phyloP scores from a whole-genome alignment of 371 early-diverging fungal species.

The Parasitella parasitica region DNA sequence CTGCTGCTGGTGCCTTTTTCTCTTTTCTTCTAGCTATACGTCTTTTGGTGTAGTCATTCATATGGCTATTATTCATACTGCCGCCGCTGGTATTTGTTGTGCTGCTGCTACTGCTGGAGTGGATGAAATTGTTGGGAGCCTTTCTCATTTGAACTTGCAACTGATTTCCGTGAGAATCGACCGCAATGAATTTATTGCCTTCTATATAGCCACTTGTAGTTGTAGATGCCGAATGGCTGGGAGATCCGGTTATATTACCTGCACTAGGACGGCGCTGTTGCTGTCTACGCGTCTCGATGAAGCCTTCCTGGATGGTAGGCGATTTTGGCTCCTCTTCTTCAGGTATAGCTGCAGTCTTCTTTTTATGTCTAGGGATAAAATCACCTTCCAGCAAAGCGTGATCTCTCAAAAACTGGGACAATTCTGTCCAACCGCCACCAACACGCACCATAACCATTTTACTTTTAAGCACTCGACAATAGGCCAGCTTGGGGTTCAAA shows the following conservation, averaged over 20 bases:
- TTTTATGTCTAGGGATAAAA: slow-evolving; percentile 31
- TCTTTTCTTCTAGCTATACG: slow-evolving; percentile 21
- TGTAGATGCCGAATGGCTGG: slow-evolving; percentile 11
- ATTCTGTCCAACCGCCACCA: slow-evolving; percentile 74
- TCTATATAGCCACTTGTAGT: slow-evolving; percentile 35
- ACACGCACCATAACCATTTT: slow-evolving; percentile 79
- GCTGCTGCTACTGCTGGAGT: slow-evolving; percentile 3
- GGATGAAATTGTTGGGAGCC: slow-evolving; percentile 15
- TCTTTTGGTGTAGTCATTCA: slow-evolving; percentile 21
- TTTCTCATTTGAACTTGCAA: slow-evolving; percentile 47
- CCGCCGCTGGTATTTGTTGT: slow-evolving; percentile 4
- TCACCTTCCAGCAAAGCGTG: slow-evolving; percentile 47
- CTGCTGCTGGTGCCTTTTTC: not conserved
- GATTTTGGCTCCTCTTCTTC: slow-evolving; percentile 22
- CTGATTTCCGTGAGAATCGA: slow-evolving; percentile 45
- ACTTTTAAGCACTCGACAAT: slow-evolving; percentile 68
- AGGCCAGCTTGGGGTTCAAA: slow-evolving; percentile 66
- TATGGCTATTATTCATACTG: not conserved
- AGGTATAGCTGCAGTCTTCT: slow-evolving; percentile 8
- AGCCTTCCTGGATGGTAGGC: slow-evolving; percentile 43
- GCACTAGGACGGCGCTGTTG: not conserved
- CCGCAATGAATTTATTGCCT: slow-evolving; percentile 44
- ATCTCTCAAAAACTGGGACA: slow-evolving; percentile 56
- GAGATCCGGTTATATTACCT: slow-evolving; percentile 4
- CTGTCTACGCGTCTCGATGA: slow-evolving; percentile 37